Evolutionary conservation across 2,329 filamentous ascomycete genomes (phyloP).

Genomic region (Ceratocystis variospora): DNA sequence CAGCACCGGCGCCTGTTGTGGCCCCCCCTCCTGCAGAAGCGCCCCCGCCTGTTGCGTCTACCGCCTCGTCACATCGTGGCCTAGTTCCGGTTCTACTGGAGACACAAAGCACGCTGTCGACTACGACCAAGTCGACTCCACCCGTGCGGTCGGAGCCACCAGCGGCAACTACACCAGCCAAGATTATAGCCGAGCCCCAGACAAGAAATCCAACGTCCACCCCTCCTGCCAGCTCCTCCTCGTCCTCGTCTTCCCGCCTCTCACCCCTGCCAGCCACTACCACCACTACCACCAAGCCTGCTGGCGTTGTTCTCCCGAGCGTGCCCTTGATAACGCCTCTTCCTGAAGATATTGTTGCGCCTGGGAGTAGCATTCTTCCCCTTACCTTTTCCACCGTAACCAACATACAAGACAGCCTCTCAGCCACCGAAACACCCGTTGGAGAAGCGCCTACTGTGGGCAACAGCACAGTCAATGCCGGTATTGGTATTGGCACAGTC

Average conservation of each 20-base stretch:
- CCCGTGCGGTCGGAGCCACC: neutral
- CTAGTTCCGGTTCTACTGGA: neutral
- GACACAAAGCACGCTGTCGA: slow-evolving; percentile 2
- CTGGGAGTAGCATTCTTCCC: neutral
- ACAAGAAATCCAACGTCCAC: neutral
- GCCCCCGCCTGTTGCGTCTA: neutral
- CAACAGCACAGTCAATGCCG: slow-evolving; percentile 11
- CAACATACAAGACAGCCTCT: slow-evolving; percentile 12
- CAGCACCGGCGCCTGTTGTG: neutral
- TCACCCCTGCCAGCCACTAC: neutral
- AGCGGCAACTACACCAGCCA: neutral
- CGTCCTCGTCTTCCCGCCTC: neutral
- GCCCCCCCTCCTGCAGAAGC: neutral
- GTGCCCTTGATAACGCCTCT: slow-evolving; percentile 8
- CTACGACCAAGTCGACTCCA: neutral
- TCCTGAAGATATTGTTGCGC: slow-evolving; percentile 3
- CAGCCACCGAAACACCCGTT: slow-evolving; percentile 1
- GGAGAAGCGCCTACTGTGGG: neutral
- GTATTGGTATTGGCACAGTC: slow-evolving; percentile 16
- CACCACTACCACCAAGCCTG: neutral
- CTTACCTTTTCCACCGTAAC: slow-evolving; percentile 14
- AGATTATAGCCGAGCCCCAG: neutral
- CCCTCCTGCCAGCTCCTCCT: neutral
- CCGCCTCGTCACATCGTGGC: neutral
- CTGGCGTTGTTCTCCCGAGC: neutral